Evolutionary conservation across 371 early-diverging fungal genomes (phyloP).

Genomic region (Lichtheimia ornata): DNA sequence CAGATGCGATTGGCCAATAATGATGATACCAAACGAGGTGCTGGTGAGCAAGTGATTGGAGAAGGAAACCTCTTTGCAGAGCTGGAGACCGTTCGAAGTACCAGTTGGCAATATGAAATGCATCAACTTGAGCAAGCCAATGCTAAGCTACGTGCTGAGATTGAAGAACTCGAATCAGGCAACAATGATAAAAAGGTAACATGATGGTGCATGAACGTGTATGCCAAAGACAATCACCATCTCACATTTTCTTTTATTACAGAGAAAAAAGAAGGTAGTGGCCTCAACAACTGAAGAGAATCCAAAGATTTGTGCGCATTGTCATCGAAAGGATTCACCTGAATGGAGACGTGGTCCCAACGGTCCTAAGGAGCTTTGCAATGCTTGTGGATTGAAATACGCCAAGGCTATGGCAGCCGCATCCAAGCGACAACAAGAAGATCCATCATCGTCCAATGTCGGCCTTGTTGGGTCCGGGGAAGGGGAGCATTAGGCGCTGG

Average conservation of each 20-base stretch:
- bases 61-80: conserved; percentile 35
- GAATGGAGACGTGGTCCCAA: conserved; percentile 86
- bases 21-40: conserved; percentile 20
- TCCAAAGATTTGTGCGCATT: conserved; percentile 52
- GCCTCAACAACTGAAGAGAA: conserved; percentile 7
- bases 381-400: conserved; percentile 81
- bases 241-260: background rate
- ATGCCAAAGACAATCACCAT: conserved; percentile 6
- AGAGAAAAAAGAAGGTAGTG: conserved; percentile 26
- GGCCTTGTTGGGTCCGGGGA: no score
- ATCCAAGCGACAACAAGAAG: background rate
- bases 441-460: no score
- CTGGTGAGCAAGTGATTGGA: conserved; percentile 17
- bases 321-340: conserved; percentile 77
- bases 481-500: background rate
- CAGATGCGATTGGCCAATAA: conserved; percentile 27
- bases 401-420: conserved; percentile 18
- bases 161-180: conserved; percentile 29
- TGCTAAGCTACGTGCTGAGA: conserved; percentile 32
- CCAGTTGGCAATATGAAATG: conserved; percentile 54
- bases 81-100: conserved; percentile 33
- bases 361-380: conserved; percentile 81
- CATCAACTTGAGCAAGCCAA: conserved; percentile 47
- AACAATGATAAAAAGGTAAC: conserved; percentile 10
- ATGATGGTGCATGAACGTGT: background rate